These are phyloP conservation scores for Conoideocrella luteorostrata DNA, from an alignment of 2,329 filamentous ascomycete species.

Conservation along the genomic window DNA sequence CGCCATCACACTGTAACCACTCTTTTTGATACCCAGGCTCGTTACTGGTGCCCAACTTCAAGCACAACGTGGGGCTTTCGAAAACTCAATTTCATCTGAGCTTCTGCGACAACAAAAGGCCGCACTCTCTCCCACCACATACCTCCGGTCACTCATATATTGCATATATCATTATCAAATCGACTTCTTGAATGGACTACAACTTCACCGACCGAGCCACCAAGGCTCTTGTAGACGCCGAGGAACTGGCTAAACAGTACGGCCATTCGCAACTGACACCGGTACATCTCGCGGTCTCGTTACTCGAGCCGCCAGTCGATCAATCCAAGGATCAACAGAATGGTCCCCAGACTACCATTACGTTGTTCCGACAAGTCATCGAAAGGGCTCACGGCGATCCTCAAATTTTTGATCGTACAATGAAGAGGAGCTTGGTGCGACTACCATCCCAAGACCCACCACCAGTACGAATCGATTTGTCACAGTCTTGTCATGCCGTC, in stretches of 20 bases:
- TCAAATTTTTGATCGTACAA: constrained; percentile 76
- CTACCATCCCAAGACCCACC: constrained; percentile 92
- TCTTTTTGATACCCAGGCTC: not conserved
- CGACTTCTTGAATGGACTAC: constrained; percentile 80
- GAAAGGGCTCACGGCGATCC: constrained; percentile 90
- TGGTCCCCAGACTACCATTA: constrained; percentile 55
- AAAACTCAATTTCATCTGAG: constrained; percentile 1
- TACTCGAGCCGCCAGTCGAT: constrained; percentile 70
- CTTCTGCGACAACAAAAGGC: not conserved
- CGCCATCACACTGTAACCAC: not conserved
- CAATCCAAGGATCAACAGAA: constrained; percentile 81
- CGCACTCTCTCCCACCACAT: not conserved
- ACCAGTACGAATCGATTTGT: constrained; percentile 78
- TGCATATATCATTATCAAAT: constrained; percentile 29
- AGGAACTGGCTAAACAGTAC: constrained; percentile 82
- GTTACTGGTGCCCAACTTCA: constrained; percentile 5
- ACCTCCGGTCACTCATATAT: not conserved
- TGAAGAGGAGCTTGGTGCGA: constrained; percentile 89
- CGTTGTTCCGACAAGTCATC: constrained; percentile 91
- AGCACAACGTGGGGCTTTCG: not conserved
- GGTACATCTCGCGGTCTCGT: constrained; percentile 78
- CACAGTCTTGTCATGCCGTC: constrained; percentile 74
- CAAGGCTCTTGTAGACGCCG: constrained; percentile 83
- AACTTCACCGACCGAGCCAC: constrained; percentile 94
- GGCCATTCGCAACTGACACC: constrained; percentile 86